phyloP scores from a whole-genome alignment of 2,329 filamentous ascomycete genomes.

The Aspergillus felis region DNA sequence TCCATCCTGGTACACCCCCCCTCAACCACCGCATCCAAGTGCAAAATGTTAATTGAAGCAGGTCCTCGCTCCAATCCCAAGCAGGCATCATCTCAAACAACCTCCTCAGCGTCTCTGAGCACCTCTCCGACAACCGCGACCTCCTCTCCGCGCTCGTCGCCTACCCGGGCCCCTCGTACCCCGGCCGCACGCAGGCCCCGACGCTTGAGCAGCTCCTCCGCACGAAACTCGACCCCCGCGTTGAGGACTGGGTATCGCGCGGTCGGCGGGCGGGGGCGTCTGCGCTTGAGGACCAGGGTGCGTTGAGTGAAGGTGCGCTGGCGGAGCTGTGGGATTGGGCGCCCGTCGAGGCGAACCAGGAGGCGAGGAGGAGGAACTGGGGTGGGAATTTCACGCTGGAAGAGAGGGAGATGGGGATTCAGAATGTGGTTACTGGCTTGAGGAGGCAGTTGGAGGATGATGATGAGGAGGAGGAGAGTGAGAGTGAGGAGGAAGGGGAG shows the following conservation, averaged over 20 bases:
- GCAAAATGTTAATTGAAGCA: slow-evolving; percentile 27
- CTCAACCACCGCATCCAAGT: background rate
- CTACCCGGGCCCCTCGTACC: slow-evolving; percentile 73
- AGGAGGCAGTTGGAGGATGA: slow-evolving; percentile 56
- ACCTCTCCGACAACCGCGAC: slow-evolving; percentile 61
- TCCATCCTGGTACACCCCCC: slow-evolving; percentile 58
- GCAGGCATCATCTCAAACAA: slow-evolving; percentile 68
- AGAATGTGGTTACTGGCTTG: slow-evolving; percentile 70
- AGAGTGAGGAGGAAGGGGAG: slow-evolving; percentile 52
- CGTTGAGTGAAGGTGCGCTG: slow-evolving; percentile 47
- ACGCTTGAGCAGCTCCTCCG: slow-evolving; percentile 68
- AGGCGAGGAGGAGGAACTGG: slow-evolving; percentile 47
- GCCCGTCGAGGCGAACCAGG: slow-evolving; percentile 45
- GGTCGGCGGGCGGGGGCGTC: slow-evolving; percentile 34
- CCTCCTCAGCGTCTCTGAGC: slow-evolving; percentile 62
- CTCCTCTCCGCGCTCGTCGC: slow-evolving; percentile 68
- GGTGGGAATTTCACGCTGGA: slow-evolving; percentile 68
- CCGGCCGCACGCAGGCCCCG: slow-evolving; percentile 58
- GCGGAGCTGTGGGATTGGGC: slow-evolving; percentile 60
- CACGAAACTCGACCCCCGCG: slow-evolving; percentile 76
- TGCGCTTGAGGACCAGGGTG: slow-evolving; percentile 12
- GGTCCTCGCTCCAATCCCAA: slow-evolving; percentile 68
- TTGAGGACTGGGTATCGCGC: slow-evolving; percentile 68
- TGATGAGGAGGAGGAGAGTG: slow-evolving; percentile 42
- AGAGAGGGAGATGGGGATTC: slow-evolving; percentile 62